phyloP scores from a whole-genome alignment of 2,329 filamentous ascomycete species.

The Apiospora aurea region DNA sequence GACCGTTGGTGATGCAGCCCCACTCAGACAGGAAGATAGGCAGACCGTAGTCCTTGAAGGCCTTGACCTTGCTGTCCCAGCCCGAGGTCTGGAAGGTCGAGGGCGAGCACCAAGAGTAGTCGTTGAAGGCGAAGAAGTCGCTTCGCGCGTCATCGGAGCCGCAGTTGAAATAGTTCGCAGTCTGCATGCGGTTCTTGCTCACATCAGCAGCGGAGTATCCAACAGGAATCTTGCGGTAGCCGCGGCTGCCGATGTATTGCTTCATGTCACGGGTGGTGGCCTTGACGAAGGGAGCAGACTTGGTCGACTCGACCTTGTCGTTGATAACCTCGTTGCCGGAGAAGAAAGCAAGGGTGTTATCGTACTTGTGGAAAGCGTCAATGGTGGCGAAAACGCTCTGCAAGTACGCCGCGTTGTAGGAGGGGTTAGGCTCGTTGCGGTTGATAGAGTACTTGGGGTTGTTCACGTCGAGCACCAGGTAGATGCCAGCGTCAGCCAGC shows the following conservation, averaged over 20 bases:
- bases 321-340: constrained; percentile 85
- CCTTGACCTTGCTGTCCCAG: constrained; percentile 89
- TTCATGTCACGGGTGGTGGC: constrained; percentile 80
- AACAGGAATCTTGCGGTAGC: constrained; percentile 73
- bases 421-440: constrained; percentile 72
- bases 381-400: constrained; percentile 87
- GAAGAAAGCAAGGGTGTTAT: constrained; percentile 88
- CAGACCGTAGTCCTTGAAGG: constrained; percentile 84
- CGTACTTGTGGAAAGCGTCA: constrained; percentile 81
- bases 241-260: constrained; percentile 69
- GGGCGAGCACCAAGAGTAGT: constrained; percentile 84
- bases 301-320: constrained; percentile 66
- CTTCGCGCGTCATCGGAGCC: constrained; percentile 82
- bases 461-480: constrained; percentile 91
- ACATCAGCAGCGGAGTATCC: constrained; percentile 84
- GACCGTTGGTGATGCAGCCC: constrained; percentile 84
- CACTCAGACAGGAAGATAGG: constrained; percentile 96
- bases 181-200: constrained; percentile 82
- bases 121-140: constrained; percentile 90
- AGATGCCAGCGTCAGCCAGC: constrained; percentile 85
- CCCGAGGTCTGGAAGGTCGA: constrained; percentile 74
- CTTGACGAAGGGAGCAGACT: constrained; percentile 77
- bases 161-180: constrained; percentile 93
- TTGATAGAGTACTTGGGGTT: constrained; percentile 89
- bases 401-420: constrained; percentile 88